Conservation (phyloP, 2,329 filamentous ascomycete genomes). For the Didymosphaeria variabile region DNA sequence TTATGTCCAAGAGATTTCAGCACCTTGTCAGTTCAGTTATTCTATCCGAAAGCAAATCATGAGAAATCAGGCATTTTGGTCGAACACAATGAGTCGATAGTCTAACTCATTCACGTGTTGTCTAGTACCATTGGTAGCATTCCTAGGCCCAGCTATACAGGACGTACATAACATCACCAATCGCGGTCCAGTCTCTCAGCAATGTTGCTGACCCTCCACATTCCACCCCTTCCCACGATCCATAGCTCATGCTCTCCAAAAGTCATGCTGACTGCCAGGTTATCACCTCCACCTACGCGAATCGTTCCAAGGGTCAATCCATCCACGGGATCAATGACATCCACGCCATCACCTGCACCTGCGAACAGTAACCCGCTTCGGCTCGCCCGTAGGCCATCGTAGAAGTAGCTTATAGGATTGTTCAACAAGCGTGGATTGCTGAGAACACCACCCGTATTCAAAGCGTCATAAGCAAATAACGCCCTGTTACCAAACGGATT, state of each 20-base stretch:
- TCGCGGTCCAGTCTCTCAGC: conserved; percentile 13
- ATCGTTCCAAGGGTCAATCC: conserved; percentile 22
- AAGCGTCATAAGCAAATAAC: conserved; percentile 21
- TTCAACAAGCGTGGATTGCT: conserved; percentile 23
- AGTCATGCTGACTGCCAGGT: conserved; percentile 20
- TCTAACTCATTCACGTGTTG: too few relatives aligned
- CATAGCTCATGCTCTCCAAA: conserved; percentile 23
- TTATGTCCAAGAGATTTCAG: too few relatives aligned
- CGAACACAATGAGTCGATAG: not conserved
- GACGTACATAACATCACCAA: not conserved
- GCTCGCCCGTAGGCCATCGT: conserved; percentile 20
- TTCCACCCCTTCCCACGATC: conserved; percentile 21
- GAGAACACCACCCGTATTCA: conserved; percentile 12
- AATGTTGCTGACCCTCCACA: conserved; percentile 20
- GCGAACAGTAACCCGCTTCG: conserved; percentile 21
- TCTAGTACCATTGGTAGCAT: too few relatives aligned
- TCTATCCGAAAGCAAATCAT: too few relatives aligned
- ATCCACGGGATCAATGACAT: conserved; percentile 23
- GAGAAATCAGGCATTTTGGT: too few relatives aligned
- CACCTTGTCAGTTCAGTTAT: too few relatives aligned
- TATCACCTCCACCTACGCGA: conserved; percentile 23
- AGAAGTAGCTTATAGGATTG: conserved; percentile 23
- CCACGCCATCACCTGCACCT: conserved; percentile 24
- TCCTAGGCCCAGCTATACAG: too few relatives aligned
- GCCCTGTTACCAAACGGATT: conserved; percentile 20